These are phyloP conservation scores for Coemansia sp. DNA, from an alignment of 192 early-diverging fungal species.

Conservation along the genomic window DNA sequence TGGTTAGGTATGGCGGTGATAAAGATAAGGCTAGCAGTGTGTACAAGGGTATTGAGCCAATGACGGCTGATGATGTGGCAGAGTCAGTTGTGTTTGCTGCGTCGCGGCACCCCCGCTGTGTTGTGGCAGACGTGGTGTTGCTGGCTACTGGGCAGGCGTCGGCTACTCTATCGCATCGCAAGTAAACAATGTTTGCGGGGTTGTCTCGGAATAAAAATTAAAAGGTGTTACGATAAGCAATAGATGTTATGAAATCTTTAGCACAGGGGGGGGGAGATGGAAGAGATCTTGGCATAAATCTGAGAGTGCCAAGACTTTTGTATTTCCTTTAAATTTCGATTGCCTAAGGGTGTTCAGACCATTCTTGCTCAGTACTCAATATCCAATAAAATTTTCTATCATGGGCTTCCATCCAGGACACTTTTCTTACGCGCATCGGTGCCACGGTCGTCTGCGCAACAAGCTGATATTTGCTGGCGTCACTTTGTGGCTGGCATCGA, in stretches of 20 bases:
- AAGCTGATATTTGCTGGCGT: slow-evolving; percentile 35
- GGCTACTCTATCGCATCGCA: slow-evolving; percentile 26
- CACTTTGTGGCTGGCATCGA: slow-evolving; percentile 42
- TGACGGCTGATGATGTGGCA: slow-evolving; percentile 70
- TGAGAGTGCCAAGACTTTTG: background rate
- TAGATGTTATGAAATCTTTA: background rate
- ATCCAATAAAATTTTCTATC: background rate
- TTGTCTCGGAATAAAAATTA: background rate
- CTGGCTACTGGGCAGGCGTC: slow-evolving; percentile 42
- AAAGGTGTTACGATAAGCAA: background rate
- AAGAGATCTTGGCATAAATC: background rate
- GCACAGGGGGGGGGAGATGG: no score
- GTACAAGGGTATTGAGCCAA: slow-evolving; percentile 73
- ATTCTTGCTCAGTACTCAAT: background rate
- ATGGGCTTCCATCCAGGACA: slow-evolving; percentile 16
- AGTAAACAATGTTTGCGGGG: background rate
- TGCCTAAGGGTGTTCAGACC: background rate
- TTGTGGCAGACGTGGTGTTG: slow-evolving; percentile 35
- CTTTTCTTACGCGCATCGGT: slow-evolving; percentile 8
- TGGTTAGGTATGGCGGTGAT: slow-evolving; percentile 74
- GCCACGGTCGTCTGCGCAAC: slow-evolving; percentile 8
- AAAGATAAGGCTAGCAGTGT: slow-evolving; percentile 64
- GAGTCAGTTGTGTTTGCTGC: slow-evolving; percentile 82
- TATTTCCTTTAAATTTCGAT: background rate
- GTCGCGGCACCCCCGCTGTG: slow-evolving; percentile 54